phyloP scores from a whole-genome alignment of 148 eudicot species.

The Silene latifolia region DNA sequence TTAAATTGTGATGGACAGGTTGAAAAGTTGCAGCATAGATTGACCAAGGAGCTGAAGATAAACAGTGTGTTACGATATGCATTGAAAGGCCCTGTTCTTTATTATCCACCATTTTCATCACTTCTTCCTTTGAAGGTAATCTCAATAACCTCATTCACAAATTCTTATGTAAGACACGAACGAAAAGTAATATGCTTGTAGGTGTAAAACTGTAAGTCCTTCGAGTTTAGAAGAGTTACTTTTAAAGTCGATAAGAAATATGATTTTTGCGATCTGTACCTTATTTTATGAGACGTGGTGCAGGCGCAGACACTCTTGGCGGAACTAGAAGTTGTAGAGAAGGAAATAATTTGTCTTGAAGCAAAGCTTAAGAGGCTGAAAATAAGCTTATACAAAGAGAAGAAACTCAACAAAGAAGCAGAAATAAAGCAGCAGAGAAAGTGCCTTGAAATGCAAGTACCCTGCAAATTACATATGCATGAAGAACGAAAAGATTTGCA shows the following conservation, averaged over 20 bases:
- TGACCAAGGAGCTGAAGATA: conserved; percentile 58
- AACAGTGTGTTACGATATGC: conserved; percentile 59
- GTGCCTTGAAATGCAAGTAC: conserved; percentile 19
- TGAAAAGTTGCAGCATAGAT: conserved; percentile 56
- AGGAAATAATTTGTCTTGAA: conserved; percentile 73
- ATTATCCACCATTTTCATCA: conserved; percentile 52
- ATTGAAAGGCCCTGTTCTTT: conserved; percentile 55
- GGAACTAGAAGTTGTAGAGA: conserved; percentile 68
- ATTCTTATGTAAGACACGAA: no score
- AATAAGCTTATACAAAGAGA: conserved; percentile 40
- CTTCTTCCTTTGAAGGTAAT: conserved; percentile 58
- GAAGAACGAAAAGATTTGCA: conserved; percentile 15
- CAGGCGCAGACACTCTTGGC: conserved; percentile 69
- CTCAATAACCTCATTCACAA: no score
- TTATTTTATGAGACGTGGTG: background rate
- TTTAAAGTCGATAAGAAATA: no score
- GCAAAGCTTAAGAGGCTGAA: conserved; percentile 49
- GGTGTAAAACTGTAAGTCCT: no score
- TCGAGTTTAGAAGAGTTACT: no score
- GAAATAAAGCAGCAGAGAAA: conserved; percentile 25
- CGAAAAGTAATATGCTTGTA: no score
- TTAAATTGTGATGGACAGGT: conserved; percentile 41
- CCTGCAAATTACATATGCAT: conserved; percentile 13
- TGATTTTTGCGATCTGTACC: no score
- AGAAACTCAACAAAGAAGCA: conserved; percentile 31